A percentile compares a stretch with the other conserved stretches of the same genome.
These are phyloP conservation scores for Ricinus communis DNA, from an alignment of 345 rosid genomes.

Conservation along the genomic window DNA sequence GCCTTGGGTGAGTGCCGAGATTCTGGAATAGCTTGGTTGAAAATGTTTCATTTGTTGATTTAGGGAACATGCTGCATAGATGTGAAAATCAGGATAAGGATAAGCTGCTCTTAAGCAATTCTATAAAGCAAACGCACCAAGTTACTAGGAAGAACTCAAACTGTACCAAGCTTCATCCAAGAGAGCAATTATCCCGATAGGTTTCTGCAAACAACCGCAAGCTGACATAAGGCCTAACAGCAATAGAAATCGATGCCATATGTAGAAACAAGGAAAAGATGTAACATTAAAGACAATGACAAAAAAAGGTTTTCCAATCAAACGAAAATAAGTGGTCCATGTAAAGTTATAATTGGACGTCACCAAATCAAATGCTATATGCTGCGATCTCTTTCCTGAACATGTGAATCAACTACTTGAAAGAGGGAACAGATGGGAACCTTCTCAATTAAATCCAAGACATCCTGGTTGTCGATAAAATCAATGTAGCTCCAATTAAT, in stretches of 20 bases:
- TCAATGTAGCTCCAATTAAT: slow-evolving; percentile 99
- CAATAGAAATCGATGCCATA: slow-evolving; percentile 17
- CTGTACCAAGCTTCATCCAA: slow-evolving; percentile 98
- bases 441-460: slow-evolving; percentile 96
- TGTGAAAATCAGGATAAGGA: slow-evolving; percentile 51
- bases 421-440: slow-evolving; percentile 37
- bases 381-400: neutral
- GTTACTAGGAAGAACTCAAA: slow-evolving; percentile 32
- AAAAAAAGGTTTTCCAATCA: neutral
- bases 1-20: slow-evolving; percentile 54
- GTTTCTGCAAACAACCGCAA: slow-evolving; percentile 67
- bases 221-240: slow-evolving; percentile 17
- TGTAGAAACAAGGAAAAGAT: slow-evolving; percentile 18
- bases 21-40: slow-evolving; percentile 85
- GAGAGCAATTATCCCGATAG: slow-evolving; percentile 92
- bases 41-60: slow-evolving; percentile 86
- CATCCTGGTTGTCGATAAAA: slow-evolving; percentile 98
- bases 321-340: neutral
- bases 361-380: neutral
- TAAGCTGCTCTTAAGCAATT: slow-evolving; percentile 34
- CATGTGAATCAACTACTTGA: neutral
- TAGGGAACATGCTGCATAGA: slow-evolving; percentile 93
- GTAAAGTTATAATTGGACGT: neutral
- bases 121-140: slow-evolving; percentile 31
- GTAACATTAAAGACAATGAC: neutral